Evolutionary conservation across 164 flowering plant species (phyloP).

Genomic region (Stephania yunnanensis): DNA sequence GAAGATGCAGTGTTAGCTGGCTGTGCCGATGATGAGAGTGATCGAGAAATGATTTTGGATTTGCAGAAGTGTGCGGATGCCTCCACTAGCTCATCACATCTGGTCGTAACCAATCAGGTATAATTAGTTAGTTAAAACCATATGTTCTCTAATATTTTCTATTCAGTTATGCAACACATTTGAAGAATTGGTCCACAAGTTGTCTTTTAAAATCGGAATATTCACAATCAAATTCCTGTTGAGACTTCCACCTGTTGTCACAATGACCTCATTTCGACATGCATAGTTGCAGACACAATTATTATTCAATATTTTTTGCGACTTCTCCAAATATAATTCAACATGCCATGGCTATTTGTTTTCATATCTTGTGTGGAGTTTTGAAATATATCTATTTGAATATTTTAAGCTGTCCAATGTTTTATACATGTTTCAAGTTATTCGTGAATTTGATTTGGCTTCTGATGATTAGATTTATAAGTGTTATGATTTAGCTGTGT

Average conservation of each 20-base stretch:
- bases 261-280: background rate
- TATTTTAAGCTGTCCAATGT: background rate
- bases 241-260: background rate
- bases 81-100: slow-evolving; percentile 23
- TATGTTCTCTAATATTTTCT: background rate
- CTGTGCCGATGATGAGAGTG: slow-evolving; percentile 13
- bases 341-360: background rate
- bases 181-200: background rate
- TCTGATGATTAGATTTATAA: background rate
- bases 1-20: slow-evolving; percentile 19
- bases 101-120: slow-evolving; percentile 11
- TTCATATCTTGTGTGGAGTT: background rate
- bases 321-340: background rate
- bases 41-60: background rate
- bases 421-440: too few species aligned
- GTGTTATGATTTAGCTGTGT: background rate
- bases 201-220: background rate
- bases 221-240: background rate
- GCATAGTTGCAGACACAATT: background rate
- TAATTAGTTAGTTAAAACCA: slow-evolving; percentile 38
- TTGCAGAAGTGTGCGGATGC: slow-evolving; percentile 23
- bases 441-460: background rate
- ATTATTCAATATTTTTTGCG: background rate
- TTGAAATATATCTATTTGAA: background rate
- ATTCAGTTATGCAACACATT: background rate